These are phyloP conservation scores for Capsella bursapastoris DNA, from an alignment of 345 rosid species.

Conservation along the genomic window DNA sequence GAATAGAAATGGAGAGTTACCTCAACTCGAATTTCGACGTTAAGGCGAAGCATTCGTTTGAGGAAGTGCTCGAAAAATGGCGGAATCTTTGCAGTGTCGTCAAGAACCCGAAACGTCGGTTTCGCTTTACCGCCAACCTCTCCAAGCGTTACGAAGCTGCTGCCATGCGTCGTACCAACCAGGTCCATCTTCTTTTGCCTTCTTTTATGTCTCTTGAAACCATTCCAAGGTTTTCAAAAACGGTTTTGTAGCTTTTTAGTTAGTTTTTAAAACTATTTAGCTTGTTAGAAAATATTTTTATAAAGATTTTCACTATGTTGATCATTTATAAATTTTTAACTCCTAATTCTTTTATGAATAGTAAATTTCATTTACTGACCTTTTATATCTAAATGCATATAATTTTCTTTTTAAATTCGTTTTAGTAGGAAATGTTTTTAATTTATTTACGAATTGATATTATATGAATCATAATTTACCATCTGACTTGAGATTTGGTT, in stretches of 20 bases:
- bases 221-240: not conserved
- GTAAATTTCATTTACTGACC: too few relatives aligned
- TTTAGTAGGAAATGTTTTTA: too few relatives aligned
- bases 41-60: slow-evolving; percentile 67
- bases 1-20: slow-evolving; percentile 59
- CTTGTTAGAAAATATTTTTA: not conserved
- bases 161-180: slow-evolving; percentile 83
- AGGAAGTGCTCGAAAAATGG: slow-evolving; percentile 73
- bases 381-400: too few relatives aligned
- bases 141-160: slow-evolving; percentile 86
- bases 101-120: slow-evolving; percentile 85
- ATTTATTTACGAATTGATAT: too few relatives aligned
- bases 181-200: slow-evolving; percentile 44
- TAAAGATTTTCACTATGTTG: not conserved
- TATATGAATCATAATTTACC: not conserved
- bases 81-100: slow-evolving; percentile 70
- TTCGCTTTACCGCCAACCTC: slow-evolving; percentile 86
- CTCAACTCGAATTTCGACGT: slow-evolving; percentile 67
- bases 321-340: too few relatives aligned
- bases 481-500: not conserved
- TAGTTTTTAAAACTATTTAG: not conserved
- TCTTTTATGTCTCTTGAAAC: not conserved
- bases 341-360: too few relatives aligned
- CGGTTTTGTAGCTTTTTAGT: not conserved
- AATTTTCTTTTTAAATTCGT: too few relatives aligned